phyloP scores from a whole-genome alignment of 2,329 filamentous ascomycete genomes.

The Akanthomyces lecanii region DNA sequence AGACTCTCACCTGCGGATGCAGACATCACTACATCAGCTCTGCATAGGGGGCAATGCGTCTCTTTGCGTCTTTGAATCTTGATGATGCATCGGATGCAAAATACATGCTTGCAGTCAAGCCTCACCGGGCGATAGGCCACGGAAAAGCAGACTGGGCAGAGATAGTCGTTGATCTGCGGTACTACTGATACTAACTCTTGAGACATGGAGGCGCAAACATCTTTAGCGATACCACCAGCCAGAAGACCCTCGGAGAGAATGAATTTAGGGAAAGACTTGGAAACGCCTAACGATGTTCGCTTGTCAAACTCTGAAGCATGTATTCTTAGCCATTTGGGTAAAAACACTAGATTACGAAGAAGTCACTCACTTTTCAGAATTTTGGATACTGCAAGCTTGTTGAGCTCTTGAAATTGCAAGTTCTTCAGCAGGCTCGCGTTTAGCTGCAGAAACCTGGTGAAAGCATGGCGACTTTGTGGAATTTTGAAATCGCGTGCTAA shows the following conservation, averaged over 20 bases:
- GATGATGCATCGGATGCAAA: slow-evolving; percentile 80
- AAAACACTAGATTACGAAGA: neutral
- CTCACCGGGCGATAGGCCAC: slow-evolving; percentile 80
- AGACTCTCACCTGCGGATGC: slow-evolving; percentile 57
- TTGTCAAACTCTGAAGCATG: slow-evolving; percentile 75
- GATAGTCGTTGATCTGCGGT: slow-evolving; percentile 79
- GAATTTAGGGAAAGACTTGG: slow-evolving; percentile 55
- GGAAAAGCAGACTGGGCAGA: slow-evolving; percentile 74
- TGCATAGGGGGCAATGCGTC: slow-evolving; percentile 70
- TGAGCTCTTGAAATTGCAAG: slow-evolving; percentile 80
- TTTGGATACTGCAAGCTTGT: slow-evolving; percentile 71
- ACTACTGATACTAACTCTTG: slow-evolving; percentile 68
- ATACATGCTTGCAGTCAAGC: slow-evolving; percentile 69
- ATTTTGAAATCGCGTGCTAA: slow-evolving; percentile 62
- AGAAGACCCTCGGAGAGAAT: slow-evolving; percentile 59
- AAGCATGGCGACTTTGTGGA: slow-evolving; percentile 58
- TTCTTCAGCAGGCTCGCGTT: slow-evolving; percentile 75
- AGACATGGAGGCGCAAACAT: slow-evolving; percentile 70
- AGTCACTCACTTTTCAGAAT: slow-evolving; percentile 70
- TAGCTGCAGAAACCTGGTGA: slow-evolving; percentile 65
- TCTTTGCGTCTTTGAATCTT: slow-evolving; percentile 70
- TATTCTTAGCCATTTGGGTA: slow-evolving; percentile 17
- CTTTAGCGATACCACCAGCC: slow-evolving; percentile 65
- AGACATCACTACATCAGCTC: slow-evolving; percentile 64
- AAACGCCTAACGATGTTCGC: slow-evolving; percentile 68